These are phyloP conservation scores for Melanogaster broomeanus DNA, from an alignment of 768 basidiomycete genomes.

Conservation along the genomic window DNA sequence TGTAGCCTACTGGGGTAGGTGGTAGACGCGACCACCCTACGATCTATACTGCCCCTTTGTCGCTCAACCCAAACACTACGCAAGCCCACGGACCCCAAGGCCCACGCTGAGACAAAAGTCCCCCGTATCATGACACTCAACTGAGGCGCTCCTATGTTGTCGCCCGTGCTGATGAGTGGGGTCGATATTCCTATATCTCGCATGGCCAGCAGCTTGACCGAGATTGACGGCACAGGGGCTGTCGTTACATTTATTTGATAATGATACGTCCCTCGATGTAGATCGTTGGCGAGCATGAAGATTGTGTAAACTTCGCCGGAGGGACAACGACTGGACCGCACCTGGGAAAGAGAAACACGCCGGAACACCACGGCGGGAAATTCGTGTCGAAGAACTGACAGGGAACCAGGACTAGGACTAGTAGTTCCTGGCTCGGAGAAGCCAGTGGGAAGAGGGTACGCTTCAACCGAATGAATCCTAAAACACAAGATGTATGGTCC, in stretches of 20 bases:
- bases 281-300: slow-evolving; percentile 44
- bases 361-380: slow-evolving; percentile 41
- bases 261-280: slow-evolving; percentile 51
- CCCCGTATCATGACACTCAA: background rate
- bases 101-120: slow-evolving; percentile 16
- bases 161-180: background rate
- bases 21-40: slow-evolving; percentile 26
- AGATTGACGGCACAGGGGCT: slow-evolving; percentile 31
- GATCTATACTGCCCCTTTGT: slow-evolving; percentile 11
- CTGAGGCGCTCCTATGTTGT: background rate
- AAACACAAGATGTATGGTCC: slow-evolving; percentile 54
- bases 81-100: slow-evolving; percentile 18
- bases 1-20: slow-evolving; percentile 11
- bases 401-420: background rate
- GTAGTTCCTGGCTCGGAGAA: slow-evolving; percentile 12
- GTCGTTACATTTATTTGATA: slow-evolving; percentile 39
- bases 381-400: slow-evolving; percentile 21
- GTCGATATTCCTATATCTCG: background rate
- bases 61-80: slow-evolving; percentile 29
- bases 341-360: slow-evolving; percentile 39
- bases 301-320: slow-evolving; percentile 41
- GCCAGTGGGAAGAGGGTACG: slow-evolving; percentile 27
- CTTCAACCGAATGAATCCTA: slow-evolving; percentile 51
- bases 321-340: slow-evolving; percentile 26
- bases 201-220: slow-evolving; percentile 41